A percentile compares a stretch with the other conserved stretches of the same genome.
Evolutionary conservation across 1,139 yeast genomes (phyloP).

Genomic region (Saccharomyces hybrid): DNA sequence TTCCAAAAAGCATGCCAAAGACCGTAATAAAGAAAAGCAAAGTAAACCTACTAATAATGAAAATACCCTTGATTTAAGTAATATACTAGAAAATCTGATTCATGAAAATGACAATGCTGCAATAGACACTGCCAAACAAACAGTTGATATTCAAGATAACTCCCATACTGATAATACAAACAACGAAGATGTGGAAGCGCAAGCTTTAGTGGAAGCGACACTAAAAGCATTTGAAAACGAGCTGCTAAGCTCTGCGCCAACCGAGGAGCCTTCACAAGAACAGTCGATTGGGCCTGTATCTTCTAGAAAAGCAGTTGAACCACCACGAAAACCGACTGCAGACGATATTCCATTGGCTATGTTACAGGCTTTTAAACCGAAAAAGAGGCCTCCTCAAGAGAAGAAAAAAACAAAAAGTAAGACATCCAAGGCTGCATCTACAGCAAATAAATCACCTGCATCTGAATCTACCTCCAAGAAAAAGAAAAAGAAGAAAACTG

Average conservation of each 20-base stretch:
- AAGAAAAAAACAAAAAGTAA: constrained; percentile 6
- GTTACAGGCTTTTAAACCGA: not conserved
- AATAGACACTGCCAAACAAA: not conserved
- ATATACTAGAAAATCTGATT: not conserved
- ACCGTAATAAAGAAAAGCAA: not conserved
- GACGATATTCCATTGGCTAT: not conserved
- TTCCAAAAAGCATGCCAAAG: constrained; percentile 1
- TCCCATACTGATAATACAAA: not conserved
- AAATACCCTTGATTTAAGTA: constrained; percentile 2
- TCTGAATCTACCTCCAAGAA: constrained; percentile 7
- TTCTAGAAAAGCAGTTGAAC: not conserved
- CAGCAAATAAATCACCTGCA: not conserved
- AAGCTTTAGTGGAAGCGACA: constrained; percentile 30
- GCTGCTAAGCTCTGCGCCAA: constrained; percentile 15
- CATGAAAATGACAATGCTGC: not conserved
- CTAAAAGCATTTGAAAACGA: constrained; percentile 29
- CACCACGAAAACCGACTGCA: not conserved
- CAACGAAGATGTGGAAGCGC: constrained; percentile 25
- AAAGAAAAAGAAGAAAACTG: constrained; percentile 18
- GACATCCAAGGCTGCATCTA: not conserved
- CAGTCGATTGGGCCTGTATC: constrained; percentile 3
- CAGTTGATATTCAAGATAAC: constrained; percentile 1
- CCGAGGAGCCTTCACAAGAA: constrained; percentile 6
- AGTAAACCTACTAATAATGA: constrained; percentile 12
- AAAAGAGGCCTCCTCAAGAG: not conserved